Conservation (phyloP, 495 filamentous ascomycete species). For the Hyaloscypha finlandica region DNA sequence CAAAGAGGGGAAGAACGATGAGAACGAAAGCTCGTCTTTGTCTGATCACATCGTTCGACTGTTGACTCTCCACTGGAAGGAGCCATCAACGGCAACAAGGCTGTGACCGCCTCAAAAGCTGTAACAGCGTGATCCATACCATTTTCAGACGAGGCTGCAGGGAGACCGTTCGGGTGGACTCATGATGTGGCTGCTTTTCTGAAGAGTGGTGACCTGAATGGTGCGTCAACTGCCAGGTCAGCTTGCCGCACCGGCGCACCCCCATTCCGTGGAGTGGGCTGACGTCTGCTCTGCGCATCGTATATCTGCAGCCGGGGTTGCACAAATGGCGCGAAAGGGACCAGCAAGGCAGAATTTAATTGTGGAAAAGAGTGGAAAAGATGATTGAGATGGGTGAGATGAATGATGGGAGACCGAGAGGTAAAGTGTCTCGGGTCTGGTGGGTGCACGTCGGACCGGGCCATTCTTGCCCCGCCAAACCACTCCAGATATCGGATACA, state of each 20-base stretch:
- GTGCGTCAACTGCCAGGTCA: background rate
- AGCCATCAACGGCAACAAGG: no score
- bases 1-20: background rate
- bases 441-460: no score
- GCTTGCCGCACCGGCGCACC: background rate
- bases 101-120: background rate
- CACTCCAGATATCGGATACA: no score
- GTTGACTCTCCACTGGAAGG: no score
- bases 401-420: no score
- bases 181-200: background rate
- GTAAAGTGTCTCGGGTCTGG: no score
- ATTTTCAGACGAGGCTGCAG: background rate
- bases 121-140: background rate
- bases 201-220: background rate
- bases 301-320: background rate
- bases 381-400: no score
- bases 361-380: no score
- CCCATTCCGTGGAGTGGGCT: background rate
- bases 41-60: no score
- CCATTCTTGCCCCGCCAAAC: no score
- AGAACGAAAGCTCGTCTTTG: no score
- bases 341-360: no score
- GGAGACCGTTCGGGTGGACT: background rate
- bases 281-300: background rate
- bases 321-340: background rate